These are phyloP conservation scores for Hypoxylon perforatum DNA, from an alignment of 495 filamentous ascomycete species.

Conservation along the genomic window DNA sequence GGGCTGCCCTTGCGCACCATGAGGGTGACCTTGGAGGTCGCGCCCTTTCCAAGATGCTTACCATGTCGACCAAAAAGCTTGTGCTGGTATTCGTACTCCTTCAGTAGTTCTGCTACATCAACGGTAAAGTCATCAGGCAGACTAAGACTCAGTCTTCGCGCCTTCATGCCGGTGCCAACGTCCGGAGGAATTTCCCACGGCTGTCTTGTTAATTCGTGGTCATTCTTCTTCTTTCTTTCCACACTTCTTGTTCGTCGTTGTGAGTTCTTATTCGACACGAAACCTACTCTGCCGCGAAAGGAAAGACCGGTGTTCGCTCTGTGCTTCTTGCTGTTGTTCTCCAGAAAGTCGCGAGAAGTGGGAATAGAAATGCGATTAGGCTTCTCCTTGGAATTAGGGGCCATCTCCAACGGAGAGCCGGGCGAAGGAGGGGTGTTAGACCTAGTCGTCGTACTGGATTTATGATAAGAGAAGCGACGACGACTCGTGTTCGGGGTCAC, in stretches of 20 bases:
- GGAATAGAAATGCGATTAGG: slow-evolving; percentile 52
- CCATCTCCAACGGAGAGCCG: slow-evolving; percentile 54
- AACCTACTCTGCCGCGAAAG: slow-evolving; percentile 53
- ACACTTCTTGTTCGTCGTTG: slow-evolving; percentile 43
- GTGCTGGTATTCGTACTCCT: slow-evolving; percentile 69
- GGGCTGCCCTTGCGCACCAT: slow-evolving; percentile 68
- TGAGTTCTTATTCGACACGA: slow-evolving; percentile 39
- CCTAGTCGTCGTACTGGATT: slow-evolving; percentile 58
- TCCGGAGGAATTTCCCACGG: slow-evolving; percentile 66
- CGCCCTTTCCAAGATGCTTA: slow-evolving; percentile 76
- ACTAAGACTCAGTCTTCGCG: slow-evolving; percentile 69
- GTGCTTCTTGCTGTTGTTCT: slow-evolving; percentile 54
- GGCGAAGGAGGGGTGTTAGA: slow-evolving; percentile 66
- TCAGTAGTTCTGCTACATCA: slow-evolving; percentile 68
- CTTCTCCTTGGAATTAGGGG: slow-evolving; percentile 42
- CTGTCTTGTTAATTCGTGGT: slow-evolving; percentile 46
- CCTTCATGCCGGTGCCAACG: slow-evolving; percentile 72
- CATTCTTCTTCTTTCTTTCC: slow-evolving; percentile 42
- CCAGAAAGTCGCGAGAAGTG: slow-evolving; percentile 51
- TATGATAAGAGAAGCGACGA: slow-evolving; percentile 60
- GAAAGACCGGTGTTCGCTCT: slow-evolving; percentile 61
- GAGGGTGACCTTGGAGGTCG: slow-evolving; percentile 76
- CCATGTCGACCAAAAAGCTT: slow-evolving; percentile 68
- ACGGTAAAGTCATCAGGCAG: slow-evolving; percentile 73
- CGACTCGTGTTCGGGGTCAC: slow-evolving; percentile 28